Evolutionary conservation across 2,329 filamentous ascomycete genomes (phyloP).

Genomic region (Nemania bipapillata): DNA sequence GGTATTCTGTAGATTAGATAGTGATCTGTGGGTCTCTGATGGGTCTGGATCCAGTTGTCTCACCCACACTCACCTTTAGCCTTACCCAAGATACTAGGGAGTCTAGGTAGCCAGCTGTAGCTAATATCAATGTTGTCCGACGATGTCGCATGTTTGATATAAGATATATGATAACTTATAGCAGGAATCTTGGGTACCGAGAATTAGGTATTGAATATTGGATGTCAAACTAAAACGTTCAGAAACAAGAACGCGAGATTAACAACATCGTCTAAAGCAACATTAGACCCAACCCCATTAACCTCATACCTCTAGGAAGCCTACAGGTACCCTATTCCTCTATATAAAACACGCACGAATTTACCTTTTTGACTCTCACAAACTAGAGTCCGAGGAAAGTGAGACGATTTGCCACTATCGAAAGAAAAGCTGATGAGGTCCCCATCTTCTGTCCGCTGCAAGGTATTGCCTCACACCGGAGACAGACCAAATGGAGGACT

Average conservation of each 20-base stretch:
- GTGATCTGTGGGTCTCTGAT: no score
- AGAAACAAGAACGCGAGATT: background rate
- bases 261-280: background rate
- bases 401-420: background rate
- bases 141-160: no score
- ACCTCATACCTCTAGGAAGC: background rate
- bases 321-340: no score
- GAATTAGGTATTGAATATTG: background rate
- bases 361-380: background rate
- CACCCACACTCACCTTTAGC: no score
- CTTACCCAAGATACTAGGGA: no score
- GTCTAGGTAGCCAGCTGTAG: no score
- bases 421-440: constrained; percentile 48
- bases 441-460: constrained; percentile 43
- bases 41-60: no score
- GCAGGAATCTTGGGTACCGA: background rate
- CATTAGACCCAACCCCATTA: background rate
- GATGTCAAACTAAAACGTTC: background rate
- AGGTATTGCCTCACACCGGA: constrained; percentile 53
- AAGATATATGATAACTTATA: background rate
- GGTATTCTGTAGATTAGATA: no score
- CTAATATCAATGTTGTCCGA: background rate
- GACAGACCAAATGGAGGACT: constrained; percentile 52
- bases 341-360: background rate
- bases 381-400: background rate